Percentiles rank a stretch among this genome's conserved stretches.
Evolutionary conservation across 768 basidiomycete genomes (phyloP).

Genomic region (Russula sp.): DNA sequence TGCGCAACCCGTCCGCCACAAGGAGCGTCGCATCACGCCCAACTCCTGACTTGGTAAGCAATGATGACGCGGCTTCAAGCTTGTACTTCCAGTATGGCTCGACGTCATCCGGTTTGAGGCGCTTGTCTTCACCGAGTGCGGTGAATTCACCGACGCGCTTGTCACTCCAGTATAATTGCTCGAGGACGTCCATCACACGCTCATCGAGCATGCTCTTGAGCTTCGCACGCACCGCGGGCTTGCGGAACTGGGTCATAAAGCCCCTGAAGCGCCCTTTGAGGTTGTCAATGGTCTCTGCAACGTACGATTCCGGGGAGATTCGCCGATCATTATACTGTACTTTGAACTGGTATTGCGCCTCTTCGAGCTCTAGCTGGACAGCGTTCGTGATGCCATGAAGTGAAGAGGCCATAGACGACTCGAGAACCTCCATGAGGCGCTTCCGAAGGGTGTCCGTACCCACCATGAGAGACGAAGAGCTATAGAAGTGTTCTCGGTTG

Average conservation of each 20-base stretch:
- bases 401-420: constrained; percentile 95
- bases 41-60: constrained; percentile 93
- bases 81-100: constrained; percentile 96
- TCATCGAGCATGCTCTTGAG: constrained; percentile 93
- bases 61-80: constrained; percentile 86
- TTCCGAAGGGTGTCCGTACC: constrained; percentile 87
- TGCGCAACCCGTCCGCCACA: constrained; percentile 88
- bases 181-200: constrained; percentile 94
- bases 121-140: constrained; percentile 60
- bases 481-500: constrained; percentile 57
- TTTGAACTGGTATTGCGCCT: constrained; percentile 98
- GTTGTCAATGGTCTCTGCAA: constrained; percentile 92
- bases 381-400: constrained; percentile 95
- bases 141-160: constrained; percentile 74
- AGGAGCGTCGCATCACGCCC: constrained; percentile 91
- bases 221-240: constrained; percentile 81
- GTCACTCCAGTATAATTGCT: constrained; percentile 96
- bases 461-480: constrained; percentile 67
- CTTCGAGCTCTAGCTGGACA: constrained; percentile 94
- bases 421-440: constrained; percentile 93
- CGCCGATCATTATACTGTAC: constrained; percentile 96
- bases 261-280: constrained; percentile 89
- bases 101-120: constrained; percentile 64
- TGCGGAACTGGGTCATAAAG: constrained; percentile 77
- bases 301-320: constrained; percentile 93